These are phyloP conservation scores for Zymoseptoria tritici DNA, from an alignment of 2,329 filamentous ascomycete species.

Conservation along the genomic window DNA sequence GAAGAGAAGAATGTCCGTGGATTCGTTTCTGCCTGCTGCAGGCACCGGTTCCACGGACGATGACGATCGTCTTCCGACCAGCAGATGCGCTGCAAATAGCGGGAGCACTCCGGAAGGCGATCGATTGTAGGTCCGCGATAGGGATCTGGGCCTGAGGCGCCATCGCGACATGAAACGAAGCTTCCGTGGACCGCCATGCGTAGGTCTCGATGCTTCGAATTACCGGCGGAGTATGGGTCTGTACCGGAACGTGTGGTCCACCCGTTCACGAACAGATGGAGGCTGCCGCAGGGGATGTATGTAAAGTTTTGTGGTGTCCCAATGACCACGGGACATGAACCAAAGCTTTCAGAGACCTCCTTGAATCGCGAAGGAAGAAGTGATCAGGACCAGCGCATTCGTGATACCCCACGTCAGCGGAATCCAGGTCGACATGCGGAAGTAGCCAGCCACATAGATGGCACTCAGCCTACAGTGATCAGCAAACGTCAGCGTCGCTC, in stretches of 20 bases:
- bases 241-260: not conserved
- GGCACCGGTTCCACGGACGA: not conserved
- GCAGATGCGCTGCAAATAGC: not conserved
- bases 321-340: not conserved
- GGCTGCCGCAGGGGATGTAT: no score
- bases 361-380: conserved; percentile 89
- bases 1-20: not conserved
- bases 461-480: conserved; percentile 56
- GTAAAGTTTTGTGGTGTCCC: not conserved
- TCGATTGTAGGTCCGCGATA: not conserved
- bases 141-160: not conserved
- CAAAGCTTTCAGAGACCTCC: conserved; percentile 62
- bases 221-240: not conserved
- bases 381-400: conserved; percentile 71
- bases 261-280: not conserved
- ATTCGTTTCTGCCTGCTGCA: not conserved
- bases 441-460: conserved; percentile 74
- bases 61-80: not conserved
- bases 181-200: no score
- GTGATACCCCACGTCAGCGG: conserved; percentile 82
- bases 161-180: not conserved
- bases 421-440: conserved; percentile 90
- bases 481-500: conserved; percentile 1
- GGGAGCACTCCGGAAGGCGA: not conserved
- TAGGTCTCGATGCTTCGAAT: not conserved